Conservation (phyloP, 495 filamentous ascomycete species). For the Penicillium soppii region DNA sequence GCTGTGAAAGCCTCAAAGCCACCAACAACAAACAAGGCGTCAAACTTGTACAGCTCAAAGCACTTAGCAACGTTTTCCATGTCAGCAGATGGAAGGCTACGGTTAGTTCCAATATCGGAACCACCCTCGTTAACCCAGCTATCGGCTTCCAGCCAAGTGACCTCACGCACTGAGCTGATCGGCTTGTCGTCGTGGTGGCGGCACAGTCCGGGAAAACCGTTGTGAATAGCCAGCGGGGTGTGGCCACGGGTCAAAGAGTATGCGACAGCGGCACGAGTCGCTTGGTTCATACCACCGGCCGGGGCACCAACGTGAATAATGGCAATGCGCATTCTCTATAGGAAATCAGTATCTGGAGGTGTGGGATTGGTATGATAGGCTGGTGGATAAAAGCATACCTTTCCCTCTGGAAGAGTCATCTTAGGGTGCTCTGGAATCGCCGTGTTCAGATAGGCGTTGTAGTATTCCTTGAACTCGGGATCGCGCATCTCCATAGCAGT, state of each 20-base stretch:
- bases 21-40: slow-evolving; percentile 89
- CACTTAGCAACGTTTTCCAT: slow-evolving; percentile 79
- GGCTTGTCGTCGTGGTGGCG: slow-evolving; percentile 86
- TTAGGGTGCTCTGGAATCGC: slow-evolving; percentile 67
- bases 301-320: slow-evolving; percentile 97
- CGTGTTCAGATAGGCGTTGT: slow-evolving; percentile 84
- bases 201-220: slow-evolving; percentile 93
- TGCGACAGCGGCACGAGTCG: slow-evolving; percentile 90
- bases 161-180: slow-evolving; percentile 75
- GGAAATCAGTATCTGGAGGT: slow-evolving; percentile 9
- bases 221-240: slow-evolving; percentile 87
- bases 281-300: slow-evolving; percentile 98
- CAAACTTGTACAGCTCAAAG: slow-evolving; percentile 83
- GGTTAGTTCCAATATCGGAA: slow-evolving; percentile 97
- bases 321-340: slow-evolving; percentile 82
- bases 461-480: slow-evolving; percentile 92
- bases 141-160: slow-evolving; percentile 92
- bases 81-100: slow-evolving; percentile 80
- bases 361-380: neutral
- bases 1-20: slow-evolving; percentile 98
- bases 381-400: slow-evolving; percentile 50
- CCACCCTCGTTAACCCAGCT: slow-evolving; percentile 95
- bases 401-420: slow-evolving; percentile 63
- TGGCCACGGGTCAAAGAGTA: slow-evolving; percentile 95
- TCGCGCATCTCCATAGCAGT: slow-evolving; percentile 84